A percentile compares a stretch with the other conserved stretches of the same genome.
These are phyloP conservation scores for Xylariaceae sp. DNA, from an alignment of 2,329 filamentous ascomycete genomes.

Conservation along the genomic window DNA sequence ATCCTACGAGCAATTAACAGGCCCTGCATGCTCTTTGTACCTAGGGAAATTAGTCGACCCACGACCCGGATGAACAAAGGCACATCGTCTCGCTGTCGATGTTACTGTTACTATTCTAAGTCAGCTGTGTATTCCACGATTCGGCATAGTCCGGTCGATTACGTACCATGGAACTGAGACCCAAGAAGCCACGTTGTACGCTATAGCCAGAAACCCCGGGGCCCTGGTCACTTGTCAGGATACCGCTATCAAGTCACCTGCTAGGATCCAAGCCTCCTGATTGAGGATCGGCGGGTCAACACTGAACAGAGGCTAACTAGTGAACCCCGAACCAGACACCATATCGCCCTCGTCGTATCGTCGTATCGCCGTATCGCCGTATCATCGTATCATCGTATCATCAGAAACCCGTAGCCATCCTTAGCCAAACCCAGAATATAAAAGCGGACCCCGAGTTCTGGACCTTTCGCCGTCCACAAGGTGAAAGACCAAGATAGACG, in stretches of 20 bases:
- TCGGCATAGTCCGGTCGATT: slow-evolving; percentile 7
- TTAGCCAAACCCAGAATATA: slow-evolving; percentile 4
- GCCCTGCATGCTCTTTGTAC: not conserved
- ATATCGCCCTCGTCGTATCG: not conserved
- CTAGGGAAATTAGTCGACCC: not conserved
- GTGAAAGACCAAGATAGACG: too few relatives aligned
- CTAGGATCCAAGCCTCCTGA: not conserved
- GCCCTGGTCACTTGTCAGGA: not conserved
- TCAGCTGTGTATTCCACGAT: not conserved
- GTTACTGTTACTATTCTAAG: not conserved
- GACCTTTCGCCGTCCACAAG: not conserved
- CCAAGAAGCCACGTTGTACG: not conserved
- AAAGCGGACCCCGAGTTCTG: not conserved
- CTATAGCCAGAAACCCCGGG: not conserved
- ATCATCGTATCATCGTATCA: too few relatives aligned
- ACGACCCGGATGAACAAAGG: not conserved
- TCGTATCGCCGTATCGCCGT: too few relatives aligned
- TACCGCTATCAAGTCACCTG: not conserved
- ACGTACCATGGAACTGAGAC: slow-evolving; percentile 8
- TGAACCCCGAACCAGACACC: not conserved
- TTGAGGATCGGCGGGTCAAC: slow-evolving; percentile 3
- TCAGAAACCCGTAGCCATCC: too few relatives aligned
- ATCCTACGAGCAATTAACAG: too few relatives aligned
- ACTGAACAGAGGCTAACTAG: slow-evolving; percentile 3
- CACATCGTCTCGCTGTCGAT: not conserved